Percentiles rank a stretch among this genome's conserved stretches.
Conservation (phyloP, 2,329 filamentous ascomycete genomes). For the Trematosphaeria pertusa region DNA sequence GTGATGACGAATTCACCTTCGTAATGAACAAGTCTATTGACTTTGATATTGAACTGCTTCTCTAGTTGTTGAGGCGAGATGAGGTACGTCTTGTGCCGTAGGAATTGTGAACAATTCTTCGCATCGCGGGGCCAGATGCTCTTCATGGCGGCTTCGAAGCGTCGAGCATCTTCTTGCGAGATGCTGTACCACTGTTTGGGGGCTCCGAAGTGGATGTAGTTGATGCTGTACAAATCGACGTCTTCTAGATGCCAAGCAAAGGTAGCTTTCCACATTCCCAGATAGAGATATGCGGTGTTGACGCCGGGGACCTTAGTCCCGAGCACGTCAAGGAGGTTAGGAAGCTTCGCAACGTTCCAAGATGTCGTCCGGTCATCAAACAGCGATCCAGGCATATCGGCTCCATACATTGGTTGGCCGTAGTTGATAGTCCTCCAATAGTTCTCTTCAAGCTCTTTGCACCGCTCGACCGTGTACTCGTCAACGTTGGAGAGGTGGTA, state of each 20-base stretch:
- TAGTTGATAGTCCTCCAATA: slow-evolving; percentile 99
- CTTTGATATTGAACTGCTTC: slow-evolving; percentile 90
- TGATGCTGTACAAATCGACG: slow-evolving; percentile 99
- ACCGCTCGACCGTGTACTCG: slow-evolving; percentile 89
- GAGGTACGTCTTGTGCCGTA: slow-evolving; percentile 96
- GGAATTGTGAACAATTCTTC: slow-evolving; percentile 94
- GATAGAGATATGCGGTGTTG: slow-evolving; percentile 95
- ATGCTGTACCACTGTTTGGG: slow-evolving; percentile 99
- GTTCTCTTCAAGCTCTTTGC: slow-evolving; percentile 89
- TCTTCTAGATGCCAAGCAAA: slow-evolving; percentile 99
- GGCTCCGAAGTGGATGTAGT: slow-evolving; percentile 98
- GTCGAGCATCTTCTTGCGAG: slow-evolving; percentile 89
- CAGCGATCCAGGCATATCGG: slow-evolving; percentile 93
- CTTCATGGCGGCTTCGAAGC: slow-evolving; percentile 95
- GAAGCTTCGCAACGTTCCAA: slow-evolving; percentile 96
- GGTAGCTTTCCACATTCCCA: slow-evolving; percentile 99
- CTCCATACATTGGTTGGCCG: slow-evolving; percentile 92
- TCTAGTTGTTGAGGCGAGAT: slow-evolving; percentile 90
- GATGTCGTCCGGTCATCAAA: slow-evolving; percentile 83
- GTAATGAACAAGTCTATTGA: slow-evolving; percentile 94
- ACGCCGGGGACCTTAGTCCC: slow-evolving; percentile 96
- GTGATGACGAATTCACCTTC: slow-evolving; percentile 98
- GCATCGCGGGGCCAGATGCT: slow-evolving; percentile 93
- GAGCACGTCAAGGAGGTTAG: slow-evolving; percentile 90
- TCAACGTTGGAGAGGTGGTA: slow-evolving; percentile 84